A percentile compares a stretch with the other conserved stretches of the same genome.
Evolutionary conservation across 805 yeast species (phyloP).

Genomic region (Cyberlindnera meyerae): DNA sequence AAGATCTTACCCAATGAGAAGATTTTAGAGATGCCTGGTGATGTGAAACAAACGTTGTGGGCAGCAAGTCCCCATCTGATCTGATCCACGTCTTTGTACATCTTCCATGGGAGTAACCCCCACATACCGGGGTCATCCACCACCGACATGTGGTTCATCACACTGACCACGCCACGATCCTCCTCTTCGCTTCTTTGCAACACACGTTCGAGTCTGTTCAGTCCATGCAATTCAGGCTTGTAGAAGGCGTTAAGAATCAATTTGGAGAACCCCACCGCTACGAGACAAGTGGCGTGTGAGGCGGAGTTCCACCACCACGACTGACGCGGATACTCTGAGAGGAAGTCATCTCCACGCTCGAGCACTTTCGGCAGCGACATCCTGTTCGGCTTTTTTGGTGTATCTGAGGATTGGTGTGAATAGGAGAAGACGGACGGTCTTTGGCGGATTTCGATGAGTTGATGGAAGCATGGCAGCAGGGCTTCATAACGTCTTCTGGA

Average conservation of each 20-base stretch:
- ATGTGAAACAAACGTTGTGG: constrained; percentile 78
- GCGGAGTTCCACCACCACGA: constrained; percentile 58
- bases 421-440: no score
- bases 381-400: no score
- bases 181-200: constrained; percentile 58
- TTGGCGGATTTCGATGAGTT: no score
- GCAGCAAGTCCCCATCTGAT: constrained; percentile 97
- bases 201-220: constrained; percentile 62
- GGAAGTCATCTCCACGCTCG: constrained; percentile 67
- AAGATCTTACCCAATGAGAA: constrained; percentile 88
- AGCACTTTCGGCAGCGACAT: constrained; percentile 73
- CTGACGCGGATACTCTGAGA: constrained; percentile 56
- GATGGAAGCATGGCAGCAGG: no score
- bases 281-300: constrained; percentile 63
- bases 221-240: constrained; percentile 55
- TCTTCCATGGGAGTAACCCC: constrained; percentile 77
- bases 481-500: no score
- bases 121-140: constrained; percentile 91
- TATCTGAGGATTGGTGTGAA: no score
- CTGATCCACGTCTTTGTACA: constrained; percentile 54
- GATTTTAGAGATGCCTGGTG: constrained; percentile 45
- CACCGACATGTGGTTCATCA: constrained; percentile 89
- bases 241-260: constrained; percentile 55
- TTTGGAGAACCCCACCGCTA: constrained; percentile 63
- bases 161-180: constrained; percentile 71